Conservation (phyloP, 805 yeast genomes). For the Candida sithepensis region DNA sequence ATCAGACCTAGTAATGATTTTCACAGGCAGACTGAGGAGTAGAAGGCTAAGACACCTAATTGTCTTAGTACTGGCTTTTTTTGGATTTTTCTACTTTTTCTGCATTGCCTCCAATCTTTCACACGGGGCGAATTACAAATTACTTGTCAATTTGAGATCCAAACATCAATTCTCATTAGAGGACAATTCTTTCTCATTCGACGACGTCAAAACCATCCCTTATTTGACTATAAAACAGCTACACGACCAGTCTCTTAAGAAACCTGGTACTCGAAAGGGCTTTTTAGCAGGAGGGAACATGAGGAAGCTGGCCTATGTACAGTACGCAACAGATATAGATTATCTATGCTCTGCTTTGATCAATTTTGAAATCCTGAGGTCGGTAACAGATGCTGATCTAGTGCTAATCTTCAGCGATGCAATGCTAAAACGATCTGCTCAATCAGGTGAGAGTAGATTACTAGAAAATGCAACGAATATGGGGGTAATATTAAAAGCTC, state of each 20-base stretch:
- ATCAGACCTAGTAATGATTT: neutral
- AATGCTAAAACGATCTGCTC: neutral
- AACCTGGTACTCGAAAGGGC: neutral
- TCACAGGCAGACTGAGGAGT: neutral
- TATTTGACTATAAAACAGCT: slow-evolving; percentile 17
- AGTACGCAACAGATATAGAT: slow-evolving; percentile 52
- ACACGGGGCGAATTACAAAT: neutral
- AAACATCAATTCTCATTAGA: neutral
- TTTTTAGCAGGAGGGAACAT: too few species aligned
- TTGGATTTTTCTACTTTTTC: neutral
- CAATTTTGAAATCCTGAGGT: slow-evolving; percentile 39
- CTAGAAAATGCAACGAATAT: slow-evolving; percentile 8
- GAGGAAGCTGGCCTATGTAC: slow-evolving; percentile 51
- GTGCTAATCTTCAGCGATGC: slow-evolving; percentile 38
- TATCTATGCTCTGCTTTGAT: slow-evolving; percentile 52
- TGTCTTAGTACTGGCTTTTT: neutral
- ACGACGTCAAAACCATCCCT: slow-evolving; percentile 17
- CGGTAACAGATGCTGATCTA: slow-evolving; percentile 39
- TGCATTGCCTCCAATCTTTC: neutral
- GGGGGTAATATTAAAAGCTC: slow-evolving; percentile 29
- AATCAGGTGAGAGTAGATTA: slow-evolving; percentile 5
- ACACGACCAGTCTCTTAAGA: slow-evolving; percentile 1
- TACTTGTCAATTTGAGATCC: neutral
- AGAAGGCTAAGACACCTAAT: neutral
- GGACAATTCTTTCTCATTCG: slow-evolving; percentile 7